These are phyloP conservation scores for Solanum corneliomulleri DNA, from an alignment of 257 asterid species.

Conservation along the genomic window DNA sequence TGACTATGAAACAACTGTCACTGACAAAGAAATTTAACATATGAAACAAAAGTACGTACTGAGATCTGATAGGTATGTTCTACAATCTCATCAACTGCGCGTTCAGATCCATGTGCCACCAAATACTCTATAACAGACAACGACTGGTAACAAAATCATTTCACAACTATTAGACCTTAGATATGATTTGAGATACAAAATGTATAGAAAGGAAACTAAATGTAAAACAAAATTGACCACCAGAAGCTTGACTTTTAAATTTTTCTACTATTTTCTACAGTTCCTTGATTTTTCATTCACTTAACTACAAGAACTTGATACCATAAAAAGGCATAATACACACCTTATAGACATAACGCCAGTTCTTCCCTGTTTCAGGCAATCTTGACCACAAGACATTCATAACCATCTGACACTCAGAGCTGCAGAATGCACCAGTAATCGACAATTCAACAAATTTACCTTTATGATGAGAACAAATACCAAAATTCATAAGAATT, in stretches of 20 bases:
- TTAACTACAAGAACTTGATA: neutral
- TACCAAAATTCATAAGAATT: neutral
- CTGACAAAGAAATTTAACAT: neutral
- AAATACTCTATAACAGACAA: slow-evolving; percentile 91
- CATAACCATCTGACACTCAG: slow-evolving; percentile 88
- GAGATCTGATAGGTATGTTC: slow-evolving; percentile 90
- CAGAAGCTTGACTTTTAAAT: neutral
- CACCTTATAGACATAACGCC: slow-evolving; percentile 95
- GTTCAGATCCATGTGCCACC: slow-evolving; percentile 96
- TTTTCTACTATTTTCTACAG: neutral
- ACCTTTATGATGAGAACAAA: neutral
- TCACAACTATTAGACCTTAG: neutral
- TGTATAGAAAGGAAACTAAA: neutral
- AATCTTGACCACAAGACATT: slow-evolving; percentile 83
- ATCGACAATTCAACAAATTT: neutral
- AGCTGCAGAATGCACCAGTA: slow-evolving; percentile 40
- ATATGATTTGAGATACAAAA: neutral
- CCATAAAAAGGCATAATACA: neutral
- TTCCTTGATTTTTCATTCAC: neutral
- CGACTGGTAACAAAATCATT: slow-evolving; percentile 24
- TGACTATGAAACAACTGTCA: neutral
- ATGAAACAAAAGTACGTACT: slow-evolving; percentile 29
- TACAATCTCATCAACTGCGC: slow-evolving; percentile 89
- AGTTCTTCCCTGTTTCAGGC: slow-evolving; percentile 71
- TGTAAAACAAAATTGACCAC: neutral